A percentile compares a stretch with the other conserved stretches of the same genome.
Evolutionary conservation across 352 stramenopile genomes (phyloP).

Genomic region (Pythium periplocum): DNA sequence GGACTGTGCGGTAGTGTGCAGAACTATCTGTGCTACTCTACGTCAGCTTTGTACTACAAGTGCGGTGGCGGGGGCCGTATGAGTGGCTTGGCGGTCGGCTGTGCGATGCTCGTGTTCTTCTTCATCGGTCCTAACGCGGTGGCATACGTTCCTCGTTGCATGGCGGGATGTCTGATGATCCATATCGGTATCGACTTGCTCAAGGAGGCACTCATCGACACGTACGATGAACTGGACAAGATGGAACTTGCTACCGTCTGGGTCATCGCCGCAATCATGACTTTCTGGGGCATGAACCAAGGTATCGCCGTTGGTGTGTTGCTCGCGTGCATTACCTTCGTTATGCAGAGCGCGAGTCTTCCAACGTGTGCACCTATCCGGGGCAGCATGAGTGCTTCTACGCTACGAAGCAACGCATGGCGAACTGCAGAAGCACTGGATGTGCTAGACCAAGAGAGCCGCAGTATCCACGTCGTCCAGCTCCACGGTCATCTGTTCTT

Average conservation of each 20-base stretch:
- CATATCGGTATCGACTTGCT: constrained; percentile 89
- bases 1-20: constrained; percentile 85
- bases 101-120: constrained; percentile 83
- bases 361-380: constrained; percentile 86
- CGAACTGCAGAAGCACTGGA: constrained; percentile 80
- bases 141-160: constrained; percentile 87
- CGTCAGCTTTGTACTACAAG: constrained; percentile 85
- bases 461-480: constrained; percentile 78
- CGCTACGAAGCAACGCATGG: constrained; percentile 73
- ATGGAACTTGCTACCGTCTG: constrained; percentile 90
- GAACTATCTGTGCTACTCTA: constrained; percentile 91
- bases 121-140: constrained; percentile 83
- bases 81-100: constrained; percentile 57
- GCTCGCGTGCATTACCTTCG: constrained; percentile 87
- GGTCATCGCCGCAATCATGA: constrained; percentile 89
- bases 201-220: constrained; percentile 88
- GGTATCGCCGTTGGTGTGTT: constrained; percentile 84
- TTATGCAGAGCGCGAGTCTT: constrained; percentile 79
- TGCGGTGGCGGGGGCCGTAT: constrained; percentile 69
- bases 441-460: constrained; percentile 59
- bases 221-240: constrained; percentile 80
- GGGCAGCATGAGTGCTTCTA: constrained; percentile 90
- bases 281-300: constrained; percentile 90
- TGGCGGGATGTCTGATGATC: constrained; percentile 91
- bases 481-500: constrained; percentile 86